These are phyloP conservation scores for Draba incana DNA, from an alignment of 345 rosid genomes.

Conservation along the genomic window DNA sequence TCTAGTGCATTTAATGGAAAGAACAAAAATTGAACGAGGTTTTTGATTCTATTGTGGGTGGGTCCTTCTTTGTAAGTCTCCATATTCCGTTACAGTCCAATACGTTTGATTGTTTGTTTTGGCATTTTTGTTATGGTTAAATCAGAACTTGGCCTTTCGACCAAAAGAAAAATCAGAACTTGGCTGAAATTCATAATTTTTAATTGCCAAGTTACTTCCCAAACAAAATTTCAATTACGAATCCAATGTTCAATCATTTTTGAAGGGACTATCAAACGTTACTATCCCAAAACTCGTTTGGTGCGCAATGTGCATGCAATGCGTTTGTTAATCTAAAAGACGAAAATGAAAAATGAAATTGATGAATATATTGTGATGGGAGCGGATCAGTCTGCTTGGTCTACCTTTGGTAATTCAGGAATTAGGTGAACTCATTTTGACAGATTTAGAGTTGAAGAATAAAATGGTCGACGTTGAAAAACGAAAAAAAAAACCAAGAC, in stretches of 20 bases:
- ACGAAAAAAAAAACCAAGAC: too few species aligned
- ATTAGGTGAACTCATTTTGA: not conserved
- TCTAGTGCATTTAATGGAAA: not conserved
- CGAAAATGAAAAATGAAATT: not conserved
- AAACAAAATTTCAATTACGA: too few species aligned
- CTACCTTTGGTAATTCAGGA: not conserved
- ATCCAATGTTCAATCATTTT: too few species aligned
- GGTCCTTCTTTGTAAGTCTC: not conserved
- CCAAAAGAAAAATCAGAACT: too few species aligned
- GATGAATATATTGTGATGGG: not conserved
- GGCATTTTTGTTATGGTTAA: too few species aligned
- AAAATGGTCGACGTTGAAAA: too few species aligned
- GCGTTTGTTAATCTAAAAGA: not conserved
- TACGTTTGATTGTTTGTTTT: too few species aligned
- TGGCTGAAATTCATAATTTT: too few species aligned
- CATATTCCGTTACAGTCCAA: not conserved
- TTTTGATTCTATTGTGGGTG: not conserved
- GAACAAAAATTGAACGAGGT: not conserved
- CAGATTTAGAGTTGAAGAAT: not conserved
- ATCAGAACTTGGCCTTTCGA: too few species aligned
- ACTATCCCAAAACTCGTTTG: too few species aligned
- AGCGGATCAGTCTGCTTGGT: not conserved
- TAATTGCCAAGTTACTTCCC: too few species aligned
- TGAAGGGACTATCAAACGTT: too few species aligned
- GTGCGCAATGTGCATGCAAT: not conserved